Evolutionary conservation across 495 filamentous ascomycete genomes (phyloP).

Genomic region (Hypoxylon cercidicola): DNA sequence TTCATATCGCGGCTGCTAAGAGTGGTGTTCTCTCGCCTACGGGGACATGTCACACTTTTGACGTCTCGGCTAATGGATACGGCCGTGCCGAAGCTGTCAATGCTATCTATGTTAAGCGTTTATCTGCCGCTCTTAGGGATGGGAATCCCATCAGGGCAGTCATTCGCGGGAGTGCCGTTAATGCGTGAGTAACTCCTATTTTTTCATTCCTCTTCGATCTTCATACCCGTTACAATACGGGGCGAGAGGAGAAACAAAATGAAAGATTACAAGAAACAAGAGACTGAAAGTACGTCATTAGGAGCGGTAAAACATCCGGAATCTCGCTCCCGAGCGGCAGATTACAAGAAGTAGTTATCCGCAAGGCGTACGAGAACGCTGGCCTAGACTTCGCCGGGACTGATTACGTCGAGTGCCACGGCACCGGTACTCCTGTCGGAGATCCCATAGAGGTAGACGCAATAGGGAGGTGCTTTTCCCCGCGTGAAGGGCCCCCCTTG

Average conservation of each 20-base stretch:
- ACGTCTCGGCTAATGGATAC: constrained; percentile 47
- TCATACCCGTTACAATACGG: too few species aligned
- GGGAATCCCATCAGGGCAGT: constrained; percentile 58
- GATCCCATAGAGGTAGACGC: constrained; percentile 59
- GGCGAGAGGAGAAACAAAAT: too few species aligned
- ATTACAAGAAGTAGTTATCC: constrained; percentile 58
- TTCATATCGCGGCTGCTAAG: constrained; percentile 48
- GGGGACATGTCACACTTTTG: constrained; percentile 56
- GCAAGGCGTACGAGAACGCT: constrained; percentile 49
- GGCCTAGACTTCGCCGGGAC: constrained; percentile 50
- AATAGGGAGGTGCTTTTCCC: constrained; percentile 29
- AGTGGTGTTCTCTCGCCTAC: constrained; percentile 56
- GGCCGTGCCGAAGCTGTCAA: constrained; percentile 42
- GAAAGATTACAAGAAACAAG: too few species aligned
- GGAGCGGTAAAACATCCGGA: constrained; percentile 55
- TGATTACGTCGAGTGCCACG: constrained; percentile 60
- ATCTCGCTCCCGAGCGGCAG: constrained; percentile 56
- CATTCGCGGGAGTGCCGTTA: constrained; percentile 57
- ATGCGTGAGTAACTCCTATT: constrained; percentile 37
- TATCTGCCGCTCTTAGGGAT: constrained; percentile 54
- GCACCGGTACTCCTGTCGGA: constrained; percentile 62
- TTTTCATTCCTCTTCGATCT: too few species aligned
- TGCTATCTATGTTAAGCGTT: constrained; percentile 55
- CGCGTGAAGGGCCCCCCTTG: constrained; percentile 50
- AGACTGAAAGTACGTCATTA: neutral